Conservation (phyloP, 805 yeast species). For the Myxozyma monticola region DNA sequence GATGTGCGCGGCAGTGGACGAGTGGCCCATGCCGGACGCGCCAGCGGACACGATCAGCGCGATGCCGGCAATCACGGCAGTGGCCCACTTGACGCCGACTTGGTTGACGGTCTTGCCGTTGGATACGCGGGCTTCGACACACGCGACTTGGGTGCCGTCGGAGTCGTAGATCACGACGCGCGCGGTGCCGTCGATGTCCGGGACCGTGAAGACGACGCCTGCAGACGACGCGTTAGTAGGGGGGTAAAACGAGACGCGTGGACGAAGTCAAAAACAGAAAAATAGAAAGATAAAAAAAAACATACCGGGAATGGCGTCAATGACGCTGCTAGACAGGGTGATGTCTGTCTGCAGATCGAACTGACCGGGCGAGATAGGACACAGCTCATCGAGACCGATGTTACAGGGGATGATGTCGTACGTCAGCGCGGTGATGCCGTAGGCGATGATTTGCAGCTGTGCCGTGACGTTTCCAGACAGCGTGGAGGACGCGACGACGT, state of each 20-base stretch:
- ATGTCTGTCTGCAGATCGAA: constrained; percentile 64
- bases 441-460: constrained; percentile 64
- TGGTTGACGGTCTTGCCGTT: constrained; percentile 96
- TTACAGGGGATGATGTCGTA: constrained; percentile 64
- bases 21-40: constrained; percentile 82
- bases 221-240: neutral
- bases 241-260: neutral
- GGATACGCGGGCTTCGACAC: constrained; percentile 82
- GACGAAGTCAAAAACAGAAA: too few species aligned
- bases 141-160: constrained; percentile 57
- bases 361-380: constrained; percentile 89
- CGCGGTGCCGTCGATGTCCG: constrained; percentile 92
- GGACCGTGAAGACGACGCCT: constrained; percentile 77
- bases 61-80: constrained; percentile 85
- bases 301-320: constrained; percentile 61
- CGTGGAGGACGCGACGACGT: constrained; percentile 75
- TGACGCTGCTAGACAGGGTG: constrained; percentile 44
- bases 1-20: constrained; percentile 92
- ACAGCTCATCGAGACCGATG: constrained; percentile 54
- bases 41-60: constrained; percentile 88
- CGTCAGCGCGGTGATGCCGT: constrained; percentile 69
- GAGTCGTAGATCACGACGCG: constrained; percentile 64
- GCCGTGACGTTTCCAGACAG: constrained; percentile 72
- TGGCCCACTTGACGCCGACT: constrained; percentile 90
- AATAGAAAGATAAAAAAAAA: neutral